Evolutionary conservation across 164 flowering plant genomes (phyloP).

Genomic region (Vitis riparia): DNA sequence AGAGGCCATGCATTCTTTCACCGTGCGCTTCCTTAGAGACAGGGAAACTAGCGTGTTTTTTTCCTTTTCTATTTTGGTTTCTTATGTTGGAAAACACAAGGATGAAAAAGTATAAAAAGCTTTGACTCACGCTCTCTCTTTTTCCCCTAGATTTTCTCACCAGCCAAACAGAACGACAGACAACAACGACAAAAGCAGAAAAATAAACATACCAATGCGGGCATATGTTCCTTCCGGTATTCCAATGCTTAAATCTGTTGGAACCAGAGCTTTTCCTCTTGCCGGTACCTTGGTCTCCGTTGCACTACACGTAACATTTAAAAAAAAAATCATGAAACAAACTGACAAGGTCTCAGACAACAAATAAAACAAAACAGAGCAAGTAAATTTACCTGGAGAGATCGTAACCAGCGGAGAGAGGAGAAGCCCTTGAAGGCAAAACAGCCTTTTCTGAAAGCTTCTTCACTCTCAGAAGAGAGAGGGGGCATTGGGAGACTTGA

Average conservation of each 20-base stretch:
- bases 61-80: no score
- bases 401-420: constrained; percentile 70
- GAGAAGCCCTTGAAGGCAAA: constrained; percentile 54
- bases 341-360: neutral
- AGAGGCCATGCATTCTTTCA: no score
- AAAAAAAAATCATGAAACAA: neutral
- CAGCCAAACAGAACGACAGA: no score
- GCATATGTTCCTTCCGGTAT: constrained; percentile 83
- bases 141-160: no score
- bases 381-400: constrained; percentile 51
- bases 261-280: constrained; percentile 73
- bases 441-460: constrained; percentile 68
- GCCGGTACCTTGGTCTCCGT: constrained; percentile 60
- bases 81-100: no score
- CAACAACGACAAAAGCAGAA: no score
- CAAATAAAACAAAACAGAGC: neutral
- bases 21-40: no score
- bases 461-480: constrained; percentile 39
- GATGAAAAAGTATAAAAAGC: no score
- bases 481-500: neutral
- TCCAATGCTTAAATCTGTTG: constrained; percentile 74
- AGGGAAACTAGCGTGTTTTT: no score
- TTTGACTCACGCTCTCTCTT: no score
- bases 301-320: constrained; percentile 42
- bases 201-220: constrained; percentile 53